A percentile compares a stretch with the other conserved stretches of the same genome.
Evolutionary conservation across 208 protist genomes (phyloP).

Genomic region (Acanthamoeba royreba): DNA sequence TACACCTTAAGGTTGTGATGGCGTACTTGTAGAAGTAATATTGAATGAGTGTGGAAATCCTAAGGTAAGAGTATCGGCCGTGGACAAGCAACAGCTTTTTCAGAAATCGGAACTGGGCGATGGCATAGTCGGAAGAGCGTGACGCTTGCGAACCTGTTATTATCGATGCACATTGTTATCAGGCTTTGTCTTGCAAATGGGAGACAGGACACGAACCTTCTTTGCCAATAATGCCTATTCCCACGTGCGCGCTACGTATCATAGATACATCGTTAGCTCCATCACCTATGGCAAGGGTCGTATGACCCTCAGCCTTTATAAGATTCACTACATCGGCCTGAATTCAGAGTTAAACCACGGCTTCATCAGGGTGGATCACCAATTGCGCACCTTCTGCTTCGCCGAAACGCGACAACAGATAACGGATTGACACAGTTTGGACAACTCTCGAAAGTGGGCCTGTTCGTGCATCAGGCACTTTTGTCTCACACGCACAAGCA

Average conservation of each 20-base stretch:
- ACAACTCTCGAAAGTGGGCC: neutral
- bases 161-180: neutral
- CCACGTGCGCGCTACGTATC: conserved; percentile 81
- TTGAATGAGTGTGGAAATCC: conserved; percentile 88
- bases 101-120: conserved; percentile 87
- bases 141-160: conserved; percentile 76
- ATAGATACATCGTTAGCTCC: conserved; percentile 84
- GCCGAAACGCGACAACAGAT: conserved; percentile 58
- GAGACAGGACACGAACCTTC: conserved; percentile 70
- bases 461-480: too few species aligned
- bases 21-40: conserved; percentile 96
- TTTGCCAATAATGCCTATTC: conserved; percentile 81
- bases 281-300: conserved; percentile 79
- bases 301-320: conserved; percentile 36
- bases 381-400: conserved; percentile 46
- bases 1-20: conserved; percentile 88
- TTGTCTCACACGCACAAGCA: too few species aligned
- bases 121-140: conserved; percentile 74
- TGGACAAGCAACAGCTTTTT: neutral
- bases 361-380: neutral
- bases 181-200: neutral
- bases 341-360: too few species aligned
- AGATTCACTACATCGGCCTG: conserved; percentile 66
- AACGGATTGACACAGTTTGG: conserved; percentile 24
- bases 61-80: conserved; percentile 75